Percentiles rank a stretch among this genome's conserved stretches.
phyloP scores from a whole-genome alignment of 1,139 yeast genomes.

The Hemisphaericaspora xylanilytica region DNA sequence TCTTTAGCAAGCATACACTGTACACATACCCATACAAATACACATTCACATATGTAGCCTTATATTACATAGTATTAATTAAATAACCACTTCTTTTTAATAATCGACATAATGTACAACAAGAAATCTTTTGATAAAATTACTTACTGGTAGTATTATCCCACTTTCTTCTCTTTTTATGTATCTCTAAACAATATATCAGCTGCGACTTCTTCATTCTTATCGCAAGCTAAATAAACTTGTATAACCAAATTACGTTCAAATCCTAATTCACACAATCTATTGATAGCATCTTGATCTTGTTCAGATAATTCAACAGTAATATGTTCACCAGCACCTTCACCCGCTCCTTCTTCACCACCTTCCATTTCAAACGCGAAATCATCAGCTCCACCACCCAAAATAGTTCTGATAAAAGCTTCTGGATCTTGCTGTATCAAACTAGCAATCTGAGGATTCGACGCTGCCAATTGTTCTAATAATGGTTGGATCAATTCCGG shows the following conservation, averaged over 20 bases:
- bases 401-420: conserved; percentile 70
- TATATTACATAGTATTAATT: background rate
- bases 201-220: conserved; percentile 95
- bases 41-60: no score
- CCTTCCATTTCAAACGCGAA: conserved; percentile 42
- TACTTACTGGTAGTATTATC: no score
- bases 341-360: conserved; percentile 30
- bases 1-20: conserved; percentile 2
- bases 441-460: conserved; percentile 85
- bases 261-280: conserved; percentile 91
- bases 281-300: conserved; percentile 82
- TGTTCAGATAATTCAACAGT: conserved; percentile 70
- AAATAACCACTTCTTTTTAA: background rate
- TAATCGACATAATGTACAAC: background rate
- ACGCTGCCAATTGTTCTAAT: conserved; percentile 76
- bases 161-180: no score
- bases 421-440: conserved; percentile 84
- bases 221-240: conserved; percentile 97
- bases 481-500: conserved; percentile 84
- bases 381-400: conserved; percentile 61
- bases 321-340: conserved; percentile 38
- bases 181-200: conserved; percentile 71
- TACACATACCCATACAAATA: background rate
- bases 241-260: conserved; percentile 85
- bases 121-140: no score